Percentiles rank a stretch among this genome's conserved stretches.
Evolutionary conservation across 2,329 filamentous ascomycete species (phyloP).

Genomic region (Monosporascus cannonballus): DNA sequence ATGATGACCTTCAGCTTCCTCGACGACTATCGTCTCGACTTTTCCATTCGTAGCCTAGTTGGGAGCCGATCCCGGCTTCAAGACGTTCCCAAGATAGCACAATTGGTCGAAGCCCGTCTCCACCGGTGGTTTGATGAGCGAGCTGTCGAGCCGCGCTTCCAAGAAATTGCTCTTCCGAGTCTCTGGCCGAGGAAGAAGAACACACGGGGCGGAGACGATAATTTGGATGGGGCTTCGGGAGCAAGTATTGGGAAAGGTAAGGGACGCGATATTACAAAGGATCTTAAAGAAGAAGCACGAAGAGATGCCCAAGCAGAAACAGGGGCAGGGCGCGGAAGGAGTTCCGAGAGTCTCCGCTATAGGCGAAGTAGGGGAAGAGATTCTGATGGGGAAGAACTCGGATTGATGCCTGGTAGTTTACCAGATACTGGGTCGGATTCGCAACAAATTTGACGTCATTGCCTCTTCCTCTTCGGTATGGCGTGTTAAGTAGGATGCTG

Average conservation of each 20-base stretch:
- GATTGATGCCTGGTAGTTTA: constrained; percentile 42
- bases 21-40: constrained; percentile 79
- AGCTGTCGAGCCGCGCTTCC: constrained; percentile 78
- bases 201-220: constrained; percentile 65
- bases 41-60: constrained; percentile 73
- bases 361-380: constrained; percentile 30
- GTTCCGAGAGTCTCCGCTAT: constrained; percentile 28
- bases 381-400: constrained; percentile 25
- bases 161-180: constrained; percentile 77
- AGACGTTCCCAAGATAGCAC: constrained; percentile 83
- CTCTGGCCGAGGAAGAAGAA: constrained; percentile 83
- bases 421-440: constrained; percentile 30
- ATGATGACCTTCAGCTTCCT: constrained; percentile 93
- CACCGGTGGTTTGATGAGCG: constrained; percentile 87
- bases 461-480: no score
- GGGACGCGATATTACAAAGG: constrained; percentile 46
- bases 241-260: constrained; percentile 46
- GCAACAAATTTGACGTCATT: background rate
- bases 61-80: constrained; percentile 75
- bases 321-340: constrained; percentile 28
- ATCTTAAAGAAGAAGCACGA: constrained; percentile 44
- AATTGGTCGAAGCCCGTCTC: constrained; percentile 71
- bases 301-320: constrained; percentile 41
- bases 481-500: no score
- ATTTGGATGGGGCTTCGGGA: constrained; percentile 35